A percentile compares a stretch with the other conserved stretches of the same genome.
Conservation (phyloP, 2,329 filamentous ascomycete species). For the Thielaviopsis populi region DNA sequence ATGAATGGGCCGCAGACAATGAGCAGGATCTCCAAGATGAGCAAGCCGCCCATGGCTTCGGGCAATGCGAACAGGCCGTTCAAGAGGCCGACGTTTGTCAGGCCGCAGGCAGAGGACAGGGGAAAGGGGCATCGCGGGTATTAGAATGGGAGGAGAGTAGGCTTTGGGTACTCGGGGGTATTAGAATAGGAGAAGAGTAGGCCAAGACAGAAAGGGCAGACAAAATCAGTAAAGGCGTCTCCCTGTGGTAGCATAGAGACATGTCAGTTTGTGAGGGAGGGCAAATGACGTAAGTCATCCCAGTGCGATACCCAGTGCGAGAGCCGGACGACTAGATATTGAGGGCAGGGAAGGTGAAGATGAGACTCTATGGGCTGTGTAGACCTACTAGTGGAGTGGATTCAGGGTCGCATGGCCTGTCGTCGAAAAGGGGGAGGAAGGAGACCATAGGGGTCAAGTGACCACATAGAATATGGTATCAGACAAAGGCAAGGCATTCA, state of each 20-base stretch:
- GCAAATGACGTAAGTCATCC: not conserved
- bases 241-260: not conserved
- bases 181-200: too few species aligned
- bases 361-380: not conserved
- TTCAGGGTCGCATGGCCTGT: not conserved
- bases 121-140: not conserved
- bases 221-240: not conserved
- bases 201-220: not conserved
- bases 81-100: constrained; percentile 36
- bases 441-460: not conserved
- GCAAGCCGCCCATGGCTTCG: constrained; percentile 22
- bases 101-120: too few species aligned
- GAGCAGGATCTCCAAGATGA: constrained; percentile 34
- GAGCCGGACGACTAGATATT: not conserved
- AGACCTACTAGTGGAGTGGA: not conserved
- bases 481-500: not conserved
- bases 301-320: not conserved
- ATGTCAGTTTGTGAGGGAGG: not conserved
- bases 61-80: constrained; percentile 35
- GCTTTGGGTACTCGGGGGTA: too few species aligned
- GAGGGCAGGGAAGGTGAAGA: not conserved
- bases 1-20: constrained; percentile 18
- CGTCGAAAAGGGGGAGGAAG: not conserved
- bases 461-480: not conserved
- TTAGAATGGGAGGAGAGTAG: too few species aligned